phyloP scores from a whole-genome alignment of 1,284 basidiomycete species.

The Fistulina hepatica region DNA sequence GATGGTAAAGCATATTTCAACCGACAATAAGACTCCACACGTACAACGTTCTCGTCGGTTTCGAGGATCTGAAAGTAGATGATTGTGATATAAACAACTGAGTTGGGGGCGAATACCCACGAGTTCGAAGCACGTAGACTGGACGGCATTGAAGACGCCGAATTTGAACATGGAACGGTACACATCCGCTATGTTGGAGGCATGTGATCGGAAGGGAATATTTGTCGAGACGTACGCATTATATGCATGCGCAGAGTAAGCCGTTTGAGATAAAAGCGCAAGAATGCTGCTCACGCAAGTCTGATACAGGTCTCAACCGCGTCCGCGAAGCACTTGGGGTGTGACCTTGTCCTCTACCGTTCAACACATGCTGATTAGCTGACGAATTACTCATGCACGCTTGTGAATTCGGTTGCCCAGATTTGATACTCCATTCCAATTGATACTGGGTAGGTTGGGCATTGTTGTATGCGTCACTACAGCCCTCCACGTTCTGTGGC shows the following conservation, averaged over 20 bases:
- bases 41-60: slow-evolving; percentile 65
- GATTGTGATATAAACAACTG: neutral
- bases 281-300: slow-evolving; percentile 44
- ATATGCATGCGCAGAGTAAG: too few species aligned
- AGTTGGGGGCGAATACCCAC: slow-evolving; percentile 30
- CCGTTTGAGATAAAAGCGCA: neutral
- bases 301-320: slow-evolving; percentile 56
- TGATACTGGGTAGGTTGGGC: too few species aligned
- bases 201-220: too few species aligned
- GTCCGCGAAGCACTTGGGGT: slow-evolving; percentile 36
- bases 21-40: slow-evolving; percentile 1
- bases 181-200: slow-evolving; percentile 82
- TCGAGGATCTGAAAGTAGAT: slow-evolving; percentile 47
- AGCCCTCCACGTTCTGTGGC: too few species aligned
- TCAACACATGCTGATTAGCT: too few species aligned
- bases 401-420: too few species aligned
- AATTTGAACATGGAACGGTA: slow-evolving; percentile 80
- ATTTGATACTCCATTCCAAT: too few species aligned
- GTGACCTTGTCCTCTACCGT: too few species aligned
- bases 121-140: slow-evolving; percentile 70
- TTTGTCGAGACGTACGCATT: too few species aligned
- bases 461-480: too few species aligned
- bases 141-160: slow-evolving; percentile 82
- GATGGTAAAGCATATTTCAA: slow-evolving; percentile 6
- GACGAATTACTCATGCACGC: too few species aligned